Evolutionary conservation across 345 rosid genomes (phyloP), one percentile per base, ranked within the genome.

Genomic region (Linum usitatissimum): DNA sequence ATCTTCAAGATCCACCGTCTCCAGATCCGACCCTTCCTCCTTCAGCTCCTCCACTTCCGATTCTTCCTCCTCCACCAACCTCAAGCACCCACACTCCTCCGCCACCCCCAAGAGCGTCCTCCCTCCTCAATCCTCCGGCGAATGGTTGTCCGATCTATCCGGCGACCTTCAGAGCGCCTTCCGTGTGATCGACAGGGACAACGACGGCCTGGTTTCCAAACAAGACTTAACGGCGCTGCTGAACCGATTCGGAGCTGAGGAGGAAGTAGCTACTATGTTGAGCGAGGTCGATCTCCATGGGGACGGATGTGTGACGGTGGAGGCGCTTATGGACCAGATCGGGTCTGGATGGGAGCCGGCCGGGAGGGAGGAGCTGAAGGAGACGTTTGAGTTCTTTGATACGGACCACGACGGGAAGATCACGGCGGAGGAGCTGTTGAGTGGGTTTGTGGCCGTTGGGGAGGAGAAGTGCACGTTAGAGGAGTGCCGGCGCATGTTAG

Each of bases 401-500:
- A 70, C 77, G 34, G 96, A 93, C 75, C 91, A 78, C 19, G 94
- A 93, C 68, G 99, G 97, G n/a, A 81, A 36, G 66, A 93, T 93
- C 36, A 75, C 96, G 70, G 97, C 92, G 61, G 92, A 84, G 76
- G 99, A 93, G 67, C 67, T 93, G 0, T 55, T 68, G 12, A 62
- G 72, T 7, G 85, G 79, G 0, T 93, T 75, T 62, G 69, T 59
- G n/a, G 78, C 74, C 1, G 70, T 93, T 1, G 95, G 95, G 0
- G 96, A 87, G 56, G 88, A 83, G 15, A 45, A 62, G 73, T 86
- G 90, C 87, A 80, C 96, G 76, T 19, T 93, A 7, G 96, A 84
- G 18, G 99, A 93, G n/a, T 93, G 99, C 83, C 64, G 69, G 78
- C 84, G 91, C 61, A 93, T 93, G 97, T 87, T 93, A 75, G 87